These are phyloP conservation scores for Fusarium miscanthi DNA, from an alignment of 2,329 filamentous ascomycete genomes.

Conservation along the genomic window DNA sequence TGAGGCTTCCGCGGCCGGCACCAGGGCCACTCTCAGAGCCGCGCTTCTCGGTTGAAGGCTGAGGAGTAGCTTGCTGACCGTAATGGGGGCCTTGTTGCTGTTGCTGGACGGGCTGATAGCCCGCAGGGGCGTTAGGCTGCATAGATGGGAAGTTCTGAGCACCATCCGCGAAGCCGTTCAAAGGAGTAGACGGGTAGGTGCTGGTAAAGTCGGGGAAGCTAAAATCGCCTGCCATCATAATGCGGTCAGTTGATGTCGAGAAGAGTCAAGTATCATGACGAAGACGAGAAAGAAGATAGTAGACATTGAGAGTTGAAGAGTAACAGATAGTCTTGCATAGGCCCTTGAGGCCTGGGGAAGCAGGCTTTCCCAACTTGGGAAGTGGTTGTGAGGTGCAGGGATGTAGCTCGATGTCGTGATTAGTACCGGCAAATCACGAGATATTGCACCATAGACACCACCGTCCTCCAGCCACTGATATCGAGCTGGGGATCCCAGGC, in stretches of 20 bases:
- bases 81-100: constrained; percentile 44
- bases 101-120: constrained; percentile 56
- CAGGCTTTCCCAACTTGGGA: constrained; percentile 43
- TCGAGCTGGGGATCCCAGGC: constrained; percentile 28
- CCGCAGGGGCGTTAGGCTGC: constrained; percentile 62
- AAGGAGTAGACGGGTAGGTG: constrained; percentile 62
- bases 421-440: constrained; percentile 62
- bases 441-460: constrained; percentile 69
- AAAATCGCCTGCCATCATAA: constrained; percentile 67
- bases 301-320: constrained; percentile 35
- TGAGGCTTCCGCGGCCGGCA: constrained; percentile 57
- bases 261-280: constrained; percentile 40
- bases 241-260: constrained; percentile 43
- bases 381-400: constrained; percentile 41
- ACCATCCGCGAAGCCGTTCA: constrained; percentile 54
- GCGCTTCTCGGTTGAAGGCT: constrained; percentile 56
- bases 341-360: constrained; percentile 35
- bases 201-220: constrained; percentile 66
- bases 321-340: constrained; percentile 37
- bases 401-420: constrained; percentile 44
- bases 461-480: constrained; percentile 52
- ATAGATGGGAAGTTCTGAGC: constrained; percentile 61
- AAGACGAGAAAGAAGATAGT: constrained; percentile 22
- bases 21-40: constrained; percentile 56
- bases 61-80: constrained; percentile 46